Evolutionary conservation across 2,329 filamentous ascomycete genomes (phyloP), one percentile per base, ranked within the genome.

Genomic region (Ophiocordyceps unilateralis): DNA sequence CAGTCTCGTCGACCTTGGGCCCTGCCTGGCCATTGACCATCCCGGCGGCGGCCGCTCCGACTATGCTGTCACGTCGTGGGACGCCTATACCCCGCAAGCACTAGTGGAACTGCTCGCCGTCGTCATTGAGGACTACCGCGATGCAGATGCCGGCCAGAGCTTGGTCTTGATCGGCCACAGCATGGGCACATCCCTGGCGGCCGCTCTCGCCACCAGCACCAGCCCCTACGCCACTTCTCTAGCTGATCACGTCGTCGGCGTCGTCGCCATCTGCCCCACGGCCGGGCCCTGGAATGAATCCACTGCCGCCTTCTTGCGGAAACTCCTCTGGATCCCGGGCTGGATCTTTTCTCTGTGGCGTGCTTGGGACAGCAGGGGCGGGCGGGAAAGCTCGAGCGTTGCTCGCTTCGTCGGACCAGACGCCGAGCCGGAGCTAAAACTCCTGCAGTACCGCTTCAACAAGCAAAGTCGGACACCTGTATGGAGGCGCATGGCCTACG

Each of bases 161-260:
- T 72, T 94, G 14, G 72, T 95, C 19, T 60, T 95, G 24, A 75
- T 96, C 46, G 86, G 81, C 1, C 91, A 98, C 55, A 94, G 86
- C 57, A 82, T 95, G 75, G 91, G 91, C 7, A 87, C 83, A 45
- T 83, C 83, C 3, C 65, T 95, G 19, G 76, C 81, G 6, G 79
- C 83, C 22, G 65, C 81, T 15, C 65, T 96, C 42, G 80, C 85
- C 10, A 66, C 59, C 51, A 55, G 47, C 2, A 51, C 51, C 14
- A 37, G 50, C 19, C 60, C 69, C 1, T 64, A 77, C 45, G 64
- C 60, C 20, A 65, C 67, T 22, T 57, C 64, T 1, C 53, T 85
- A n/a, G 66, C 73, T 26, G 60, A 77, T 10, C 67, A 83, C 53
- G 71, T 93, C n/a, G 63, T 78, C 40, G 87, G 84, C 1, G 57